A percentile compares a stretch with the other conserved stretches of the same genome.
Evolutionary conservation across 1,284 basidiomycete genomes (phyloP).

Genomic region (Athelia psychrophila): DNA sequence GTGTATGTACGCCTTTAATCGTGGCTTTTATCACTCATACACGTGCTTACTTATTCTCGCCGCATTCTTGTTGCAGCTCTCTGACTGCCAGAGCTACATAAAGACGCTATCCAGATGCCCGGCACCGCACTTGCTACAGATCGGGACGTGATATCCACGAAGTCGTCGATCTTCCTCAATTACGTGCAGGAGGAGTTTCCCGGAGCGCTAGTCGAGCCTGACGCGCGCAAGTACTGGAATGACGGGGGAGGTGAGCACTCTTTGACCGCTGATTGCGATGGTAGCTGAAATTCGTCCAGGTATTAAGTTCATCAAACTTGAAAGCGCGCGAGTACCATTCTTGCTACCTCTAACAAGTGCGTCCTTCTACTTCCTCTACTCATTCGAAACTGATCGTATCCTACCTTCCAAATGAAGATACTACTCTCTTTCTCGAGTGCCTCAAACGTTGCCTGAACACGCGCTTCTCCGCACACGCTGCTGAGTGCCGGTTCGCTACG

Average conservation of each 20-base stretch:
- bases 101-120: conserved; percentile 84
- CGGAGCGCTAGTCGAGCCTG: conserved; percentile 60
- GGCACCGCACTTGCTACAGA: conserved; percentile 64
- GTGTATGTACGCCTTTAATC: too few relatives aligned
- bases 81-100: conserved; percentile 82
- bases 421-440: conserved; percentile 86
- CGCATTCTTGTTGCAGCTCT: conserved; percentile 48
- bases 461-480: conserved; percentile 69
- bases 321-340: conserved; percentile 69
- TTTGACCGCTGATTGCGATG: neutral
- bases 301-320: conserved; percentile 75
- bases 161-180: conserved; percentile 65
- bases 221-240: conserved; percentile 82
- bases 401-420: conserved; percentile 51
- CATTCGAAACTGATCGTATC: neutral
- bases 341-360: conserved; percentile 78
- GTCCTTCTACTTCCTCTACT: conserved; percentile 27
- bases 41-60: neutral
- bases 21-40: neutral
- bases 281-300: conserved; percentile 43
- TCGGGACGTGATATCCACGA: conserved; percentile 39
- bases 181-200: conserved; percentile 72
- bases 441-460: conserved; percentile 65
- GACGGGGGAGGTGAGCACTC: conserved; percentile 59
- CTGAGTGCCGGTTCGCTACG: conserved; percentile 78